Conservation (phyloP, 139 green algal species). For the Tetraselmis chui region DNA sequence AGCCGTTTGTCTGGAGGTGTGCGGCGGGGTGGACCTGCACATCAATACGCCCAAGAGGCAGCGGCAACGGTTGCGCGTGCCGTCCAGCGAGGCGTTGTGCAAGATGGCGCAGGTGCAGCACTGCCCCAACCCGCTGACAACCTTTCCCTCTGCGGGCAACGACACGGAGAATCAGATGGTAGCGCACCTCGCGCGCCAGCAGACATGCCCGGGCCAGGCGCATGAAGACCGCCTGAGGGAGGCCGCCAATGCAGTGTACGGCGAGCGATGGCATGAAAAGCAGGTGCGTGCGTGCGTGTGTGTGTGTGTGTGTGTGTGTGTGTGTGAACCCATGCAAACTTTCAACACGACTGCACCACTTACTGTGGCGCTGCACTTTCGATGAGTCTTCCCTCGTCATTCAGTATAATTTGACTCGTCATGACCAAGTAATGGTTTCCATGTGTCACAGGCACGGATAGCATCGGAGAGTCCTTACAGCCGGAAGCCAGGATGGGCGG, state of each 20-base stretch:
- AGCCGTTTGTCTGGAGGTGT: conserved; percentile 40
- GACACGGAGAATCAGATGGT: neutral
- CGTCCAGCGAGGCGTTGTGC: conserved; percentile 61
- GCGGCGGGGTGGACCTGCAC: conserved; percentile 49
- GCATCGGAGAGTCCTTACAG: neutral
- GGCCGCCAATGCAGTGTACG: conserved; percentile 48
- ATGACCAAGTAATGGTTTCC: too few species aligned
- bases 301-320: too few species aligned
- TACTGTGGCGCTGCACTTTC: too few species aligned
- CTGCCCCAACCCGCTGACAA: conserved; percentile 2
- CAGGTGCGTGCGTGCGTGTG: too few species aligned
- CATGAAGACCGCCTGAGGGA: conserved; percentile 9
- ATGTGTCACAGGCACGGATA: neutral
- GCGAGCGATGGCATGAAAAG: conserved; percentile 52
- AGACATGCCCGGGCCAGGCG: neutral
- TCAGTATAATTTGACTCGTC: too few species aligned
- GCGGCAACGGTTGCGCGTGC: conserved; percentile 53
- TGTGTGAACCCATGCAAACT: too few species aligned
- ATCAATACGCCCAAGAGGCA: conserved; percentile 34
- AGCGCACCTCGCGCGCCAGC: neutral
- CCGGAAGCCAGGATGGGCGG: conserved; percentile 21
- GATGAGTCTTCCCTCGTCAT: too few species aligned
- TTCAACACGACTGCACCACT: too few species aligned
- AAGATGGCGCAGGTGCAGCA: conserved; percentile 38
- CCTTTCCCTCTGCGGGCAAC: neutral